These are phyloP conservation scores for Malus hybrid DNA, from an alignment of 331 rosid species.

Conservation along the genomic window DNA sequence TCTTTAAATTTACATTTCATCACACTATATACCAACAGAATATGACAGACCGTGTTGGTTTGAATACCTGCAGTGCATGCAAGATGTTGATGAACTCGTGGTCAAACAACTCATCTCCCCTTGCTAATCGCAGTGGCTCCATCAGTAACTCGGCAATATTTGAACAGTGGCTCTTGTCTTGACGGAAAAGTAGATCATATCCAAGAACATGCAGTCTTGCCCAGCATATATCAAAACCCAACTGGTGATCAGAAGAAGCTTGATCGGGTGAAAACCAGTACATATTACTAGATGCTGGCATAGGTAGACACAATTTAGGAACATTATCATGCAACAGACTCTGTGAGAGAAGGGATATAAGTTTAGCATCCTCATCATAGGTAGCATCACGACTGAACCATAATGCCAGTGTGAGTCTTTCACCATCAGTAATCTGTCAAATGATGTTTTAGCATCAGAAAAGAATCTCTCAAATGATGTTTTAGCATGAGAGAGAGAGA, in stretches of 20 bases:
- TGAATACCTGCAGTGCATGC: constrained; percentile 87
- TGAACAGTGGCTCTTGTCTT: constrained; percentile 24
- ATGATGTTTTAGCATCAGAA: constrained; percentile 24
- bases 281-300: constrained; percentile 80
- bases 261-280: constrained; percentile 73
- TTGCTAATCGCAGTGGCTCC: constrained; percentile 44
- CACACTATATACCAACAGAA: neutral
- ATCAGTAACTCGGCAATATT: constrained; percentile 43
- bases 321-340: constrained; percentile 24
- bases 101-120: constrained; percentile 50
- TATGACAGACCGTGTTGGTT: too few species aligned
- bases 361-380: constrained; percentile 82
- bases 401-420: constrained; percentile 82
- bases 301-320: constrained; percentile 47
- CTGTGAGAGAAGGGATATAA: constrained; percentile 64
- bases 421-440: constrained; percentile 74
- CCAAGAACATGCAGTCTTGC: constrained; percentile 77
- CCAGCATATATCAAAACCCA: constrained; percentile 81
- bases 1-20: neutral
- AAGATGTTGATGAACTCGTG: constrained; percentile 57
- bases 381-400: constrained; percentile 88
- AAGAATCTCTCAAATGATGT: constrained; percentile 32
- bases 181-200: constrained; percentile 39
- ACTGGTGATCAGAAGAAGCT: constrained; percentile 33
- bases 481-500: constrained; percentile 14